Percentiles rank a stretch among this genome's conserved stretches.
Evolutionary conservation across 2,329 filamentous ascomycete species (phyloP).

Genomic region (Lomentospora prolificans): DNA sequence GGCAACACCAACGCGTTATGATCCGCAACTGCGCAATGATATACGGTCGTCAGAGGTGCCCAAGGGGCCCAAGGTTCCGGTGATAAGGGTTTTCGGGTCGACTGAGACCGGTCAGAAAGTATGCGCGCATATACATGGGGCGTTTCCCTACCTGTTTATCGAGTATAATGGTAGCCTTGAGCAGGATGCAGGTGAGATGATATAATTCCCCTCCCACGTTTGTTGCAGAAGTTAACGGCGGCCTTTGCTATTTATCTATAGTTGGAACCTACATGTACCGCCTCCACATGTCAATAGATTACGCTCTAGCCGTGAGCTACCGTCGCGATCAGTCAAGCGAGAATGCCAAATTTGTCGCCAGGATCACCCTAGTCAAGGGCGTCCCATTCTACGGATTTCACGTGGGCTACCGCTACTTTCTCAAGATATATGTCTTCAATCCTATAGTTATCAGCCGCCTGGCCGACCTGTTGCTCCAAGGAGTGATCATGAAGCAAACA

Average conservation of each 20-base stretch:
- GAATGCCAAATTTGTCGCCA: conserved; percentile 65
- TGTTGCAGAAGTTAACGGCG: too few relatives aligned
- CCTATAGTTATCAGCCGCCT: conserved; percentile 79
- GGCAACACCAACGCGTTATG: conserved; percentile 64
- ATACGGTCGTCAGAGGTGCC: conserved; percentile 46
- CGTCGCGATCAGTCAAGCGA: conserved; percentile 63
- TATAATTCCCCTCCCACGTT: not conserved
- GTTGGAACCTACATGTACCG: conserved; percentile 68
- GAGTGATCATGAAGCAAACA: conserved; percentile 69
- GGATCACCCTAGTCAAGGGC: conserved; percentile 86
- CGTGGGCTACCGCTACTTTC: conserved; percentile 81
- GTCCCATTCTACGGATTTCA: conserved; percentile 94
- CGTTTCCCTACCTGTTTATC: conserved; percentile 91
- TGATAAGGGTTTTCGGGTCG: conserved; percentile 83
- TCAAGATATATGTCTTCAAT: conserved; percentile 93
- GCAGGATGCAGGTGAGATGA: conserved; percentile 52
- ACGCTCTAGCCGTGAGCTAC: conserved; percentile 79
- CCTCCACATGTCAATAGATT: conserved; percentile 80
- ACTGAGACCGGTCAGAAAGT: conserved; percentile 94
- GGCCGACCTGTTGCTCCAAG: conserved; percentile 78
- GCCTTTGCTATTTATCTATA: conserved; percentile 20
- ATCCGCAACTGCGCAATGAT: conserved; percentile 65
- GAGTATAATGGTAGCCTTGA: conserved; percentile 66
- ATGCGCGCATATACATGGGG: conserved; percentile 90
- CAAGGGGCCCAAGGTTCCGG: conserved; percentile 65